phyloP scores from a whole-genome alignment of 768 basidiomycete species.

The Rubroboletus pulcherrimus region DNA sequence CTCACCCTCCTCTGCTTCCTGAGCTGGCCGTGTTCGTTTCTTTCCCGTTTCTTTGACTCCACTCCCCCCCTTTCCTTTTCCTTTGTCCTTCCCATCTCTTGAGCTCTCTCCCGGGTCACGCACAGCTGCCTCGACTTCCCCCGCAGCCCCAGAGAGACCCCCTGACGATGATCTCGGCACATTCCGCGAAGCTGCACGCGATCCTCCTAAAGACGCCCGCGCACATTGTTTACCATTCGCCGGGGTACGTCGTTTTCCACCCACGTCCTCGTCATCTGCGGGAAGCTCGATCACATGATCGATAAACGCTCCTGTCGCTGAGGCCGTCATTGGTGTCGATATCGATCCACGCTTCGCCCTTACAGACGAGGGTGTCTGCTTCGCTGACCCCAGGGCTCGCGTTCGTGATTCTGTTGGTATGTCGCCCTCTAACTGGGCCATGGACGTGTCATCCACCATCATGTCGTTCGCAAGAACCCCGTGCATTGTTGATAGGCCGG shows the following conservation, averaged over 20 bases:
- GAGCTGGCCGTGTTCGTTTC: background rate
- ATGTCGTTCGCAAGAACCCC: background rate
- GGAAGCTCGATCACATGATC: conserved; percentile 25
- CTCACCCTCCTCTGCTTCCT: background rate
- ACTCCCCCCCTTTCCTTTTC: background rate
- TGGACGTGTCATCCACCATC: conserved; percentile 1
- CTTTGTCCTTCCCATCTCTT: background rate
- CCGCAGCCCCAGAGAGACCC: background rate
- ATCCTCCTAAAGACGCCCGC: background rate
- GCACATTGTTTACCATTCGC: background rate
- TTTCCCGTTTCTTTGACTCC: background rate
- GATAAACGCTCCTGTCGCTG: conserved; percentile 12
- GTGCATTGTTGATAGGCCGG: background rate
- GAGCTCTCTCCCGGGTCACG: background rate
- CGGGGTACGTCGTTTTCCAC: background rate
- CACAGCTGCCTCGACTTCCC: background rate
- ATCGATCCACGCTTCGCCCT: background rate
- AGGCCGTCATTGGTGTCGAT: background rate
- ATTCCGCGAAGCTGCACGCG: background rate
- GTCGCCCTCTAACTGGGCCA: background rate
- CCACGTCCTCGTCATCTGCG: conserved; percentile 8
- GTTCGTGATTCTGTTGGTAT: background rate
- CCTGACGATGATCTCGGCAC: conserved; percentile 1
- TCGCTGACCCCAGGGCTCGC: conserved; percentile 4
- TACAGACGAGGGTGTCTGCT: conserved; percentile 5